phyloP scores from a whole-genome alignment of 208 protist species.

The Trypanosoma lewisi region DNA sequence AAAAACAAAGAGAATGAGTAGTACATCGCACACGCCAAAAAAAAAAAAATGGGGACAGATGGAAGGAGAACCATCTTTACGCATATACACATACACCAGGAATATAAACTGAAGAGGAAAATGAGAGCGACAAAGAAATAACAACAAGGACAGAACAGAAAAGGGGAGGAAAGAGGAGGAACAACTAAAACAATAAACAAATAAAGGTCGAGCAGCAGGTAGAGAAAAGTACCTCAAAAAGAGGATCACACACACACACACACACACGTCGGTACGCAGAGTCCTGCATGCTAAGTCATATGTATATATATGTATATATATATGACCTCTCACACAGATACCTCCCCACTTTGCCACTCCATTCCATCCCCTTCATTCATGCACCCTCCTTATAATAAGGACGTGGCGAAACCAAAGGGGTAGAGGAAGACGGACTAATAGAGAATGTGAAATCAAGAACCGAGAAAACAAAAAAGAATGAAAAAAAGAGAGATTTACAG shows the following conservation, averaged over 20 bases:
- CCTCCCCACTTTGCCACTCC: not conserved
- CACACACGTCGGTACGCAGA: too few relatives aligned
- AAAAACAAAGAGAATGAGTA: not conserved
- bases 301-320: conserved; percentile 4
- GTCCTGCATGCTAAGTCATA: not conserved
- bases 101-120: not conserved
- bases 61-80: too few relatives aligned
- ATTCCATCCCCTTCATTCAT: not conserved
- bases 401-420: not conserved
- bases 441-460: not conserved
- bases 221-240: too few relatives aligned
- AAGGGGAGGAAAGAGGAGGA: not conserved
- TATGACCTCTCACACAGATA: not conserved
- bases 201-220: too few relatives aligned
- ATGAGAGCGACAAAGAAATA: conserved; percentile 6
- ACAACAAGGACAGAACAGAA: conserved; percentile 1
- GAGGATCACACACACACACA: too few relatives aligned
- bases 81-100: too few relatives aligned
- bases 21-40: conserved; percentile 1
- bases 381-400: not conserved
- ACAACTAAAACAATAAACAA: too few relatives aligned
- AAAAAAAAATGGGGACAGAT: too few relatives aligned
- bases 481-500: conserved; percentile 5
- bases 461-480: conserved; percentile 1
- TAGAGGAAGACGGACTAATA: not conserved